Evolutionary conservation across 2,329 filamentous ascomycete genomes (phyloP).

Genomic region (Cladophialophora yegresii): DNA sequence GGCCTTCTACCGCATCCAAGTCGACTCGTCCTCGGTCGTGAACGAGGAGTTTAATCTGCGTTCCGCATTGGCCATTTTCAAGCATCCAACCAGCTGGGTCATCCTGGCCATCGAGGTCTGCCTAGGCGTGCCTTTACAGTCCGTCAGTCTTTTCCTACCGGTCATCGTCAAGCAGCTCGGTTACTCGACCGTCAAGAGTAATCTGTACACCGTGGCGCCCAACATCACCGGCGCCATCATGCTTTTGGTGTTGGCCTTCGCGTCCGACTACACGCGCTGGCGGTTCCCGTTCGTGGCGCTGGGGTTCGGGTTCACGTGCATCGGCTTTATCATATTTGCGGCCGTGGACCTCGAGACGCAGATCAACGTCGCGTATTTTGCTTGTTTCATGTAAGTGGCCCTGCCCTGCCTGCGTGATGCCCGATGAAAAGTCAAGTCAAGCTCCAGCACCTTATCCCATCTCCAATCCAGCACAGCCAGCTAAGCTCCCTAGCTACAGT

Average conservation of each 20-base stretch:
- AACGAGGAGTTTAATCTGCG: constrained; percentile 58
- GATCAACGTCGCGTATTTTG: constrained; percentile 70
- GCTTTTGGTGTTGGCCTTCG: constrained; percentile 71
- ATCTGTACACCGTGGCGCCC: constrained; percentile 78
- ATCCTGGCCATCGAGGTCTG: constrained; percentile 61
- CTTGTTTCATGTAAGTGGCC: constrained; percentile 61
- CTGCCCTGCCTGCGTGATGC: too few species aligned
- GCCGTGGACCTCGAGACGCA: constrained; percentile 64
- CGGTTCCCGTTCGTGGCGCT: constrained; percentile 74
- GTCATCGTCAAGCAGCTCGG: constrained; percentile 59
- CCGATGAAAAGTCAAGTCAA: too few species aligned
- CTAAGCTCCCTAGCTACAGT: too few species aligned
- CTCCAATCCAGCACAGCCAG: too few species aligned
- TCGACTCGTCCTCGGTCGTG: constrained; percentile 69
- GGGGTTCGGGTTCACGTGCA: constrained; percentile 72
- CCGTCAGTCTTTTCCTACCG: constrained; percentile 59
- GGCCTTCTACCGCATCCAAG: constrained; percentile 71
- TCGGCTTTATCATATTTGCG: constrained; percentile 77
- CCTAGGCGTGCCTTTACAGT: constrained; percentile 61
- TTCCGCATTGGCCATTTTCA: constrained; percentile 57
- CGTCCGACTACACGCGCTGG: constrained; percentile 65
- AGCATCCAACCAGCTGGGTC: constrained; percentile 55
- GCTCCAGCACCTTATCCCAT: too few species aligned
- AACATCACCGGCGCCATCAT: constrained; percentile 73
- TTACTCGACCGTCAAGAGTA: constrained; percentile 65